These are phyloP conservation scores for Geum urbanum DNA, from an alignment of 306 rosid genomes.

Conservation along the genomic window DNA sequence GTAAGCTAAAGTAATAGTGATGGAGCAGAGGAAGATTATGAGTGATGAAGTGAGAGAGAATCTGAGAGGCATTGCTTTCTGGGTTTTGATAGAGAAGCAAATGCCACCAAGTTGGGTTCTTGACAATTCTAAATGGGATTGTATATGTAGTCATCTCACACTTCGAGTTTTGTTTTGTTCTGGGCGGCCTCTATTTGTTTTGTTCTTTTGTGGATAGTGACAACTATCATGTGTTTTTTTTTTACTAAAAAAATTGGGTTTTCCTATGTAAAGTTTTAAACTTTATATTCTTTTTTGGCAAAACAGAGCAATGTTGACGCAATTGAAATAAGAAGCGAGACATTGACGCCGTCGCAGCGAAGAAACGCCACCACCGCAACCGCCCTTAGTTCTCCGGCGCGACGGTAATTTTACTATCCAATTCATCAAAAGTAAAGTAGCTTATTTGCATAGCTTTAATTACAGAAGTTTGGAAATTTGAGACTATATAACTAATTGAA, in stretches of 20 bases:
- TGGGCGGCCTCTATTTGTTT: neutral
- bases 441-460: too few relatives aligned
- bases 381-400: too few relatives aligned
- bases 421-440: too few relatives aligned
- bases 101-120: neutral
- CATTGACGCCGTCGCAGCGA: too few relatives aligned
- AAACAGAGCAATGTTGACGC: too few relatives aligned
- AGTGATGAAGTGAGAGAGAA: constrained; percentile 17
- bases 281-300: too few relatives aligned
- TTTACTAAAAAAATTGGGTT: neutral
- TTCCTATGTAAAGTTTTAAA: too few relatives aligned
- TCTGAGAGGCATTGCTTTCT: constrained; percentile 25
- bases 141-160: neutral
- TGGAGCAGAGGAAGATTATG: constrained; percentile 26
- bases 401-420: too few relatives aligned
- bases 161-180: neutral
- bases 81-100: neutral
- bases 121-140: neutral
- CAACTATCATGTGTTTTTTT: neutral
- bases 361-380: too few relatives aligned
- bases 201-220: neutral
- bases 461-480: too few relatives aligned
- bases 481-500: too few relatives aligned
- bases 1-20: constrained; percentile 34
- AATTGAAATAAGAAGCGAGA: too few relatives aligned